A percentile compares a stretch with the other conserved stretches of the same genome.
Conservation (phyloP, 805 yeast species). For the Wickerhamiella azyma region DNA sequence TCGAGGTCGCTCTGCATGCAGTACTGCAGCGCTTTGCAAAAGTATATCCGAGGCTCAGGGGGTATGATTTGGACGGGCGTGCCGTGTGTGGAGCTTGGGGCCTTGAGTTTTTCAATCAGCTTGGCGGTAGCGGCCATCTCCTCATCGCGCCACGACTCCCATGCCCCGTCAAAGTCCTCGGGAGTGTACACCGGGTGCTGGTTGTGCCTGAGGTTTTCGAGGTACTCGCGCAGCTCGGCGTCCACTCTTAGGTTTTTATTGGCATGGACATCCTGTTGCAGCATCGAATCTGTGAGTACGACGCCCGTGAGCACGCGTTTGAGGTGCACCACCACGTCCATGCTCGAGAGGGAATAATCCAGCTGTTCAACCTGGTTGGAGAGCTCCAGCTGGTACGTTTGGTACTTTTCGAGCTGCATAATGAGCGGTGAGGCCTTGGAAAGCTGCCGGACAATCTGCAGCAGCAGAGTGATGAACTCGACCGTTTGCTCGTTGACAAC, state of each 20-base stretch:
- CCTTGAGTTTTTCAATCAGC: slow-evolving; percentile 19
- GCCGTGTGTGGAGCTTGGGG: slow-evolving; percentile 3
- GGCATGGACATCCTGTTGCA: slow-evolving; percentile 42
- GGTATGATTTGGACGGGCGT: slow-evolving; percentile 23
- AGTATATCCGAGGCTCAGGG: slow-evolving; percentile 29
- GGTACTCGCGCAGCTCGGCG: slow-evolving; percentile 22
- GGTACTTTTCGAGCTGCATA: slow-evolving; percentile 18
- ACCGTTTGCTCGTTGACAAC: slow-evolving; percentile 19
- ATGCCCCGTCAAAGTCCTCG: slow-evolving; percentile 30
- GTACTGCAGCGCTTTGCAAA: slow-evolving; percentile 29
- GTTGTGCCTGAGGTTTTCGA: slow-evolving; percentile 20
- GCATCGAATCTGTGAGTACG: slow-evolving; percentile 30
- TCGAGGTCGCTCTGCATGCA: slow-evolving; percentile 28
- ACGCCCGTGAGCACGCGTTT: slow-evolving; percentile 32
- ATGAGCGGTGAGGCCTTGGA: slow-evolving; percentile 15
- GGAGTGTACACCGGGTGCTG: slow-evolving; percentile 23
- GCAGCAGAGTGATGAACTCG: slow-evolving; percentile 23
- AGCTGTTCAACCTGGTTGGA: slow-evolving; percentile 1
- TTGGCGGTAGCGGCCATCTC: slow-evolving; percentile 26
- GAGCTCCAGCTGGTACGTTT: neutral
- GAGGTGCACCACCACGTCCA: slow-evolving; percentile 38
- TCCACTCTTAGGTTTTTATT: slow-evolving; percentile 28
- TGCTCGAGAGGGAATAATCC: slow-evolving; percentile 32
- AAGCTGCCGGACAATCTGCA: slow-evolving; percentile 15
- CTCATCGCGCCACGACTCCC: slow-evolving; percentile 31